Conservation (phyloP, 805 yeast genomes). For the Ogataea dorogensis region DNA sequence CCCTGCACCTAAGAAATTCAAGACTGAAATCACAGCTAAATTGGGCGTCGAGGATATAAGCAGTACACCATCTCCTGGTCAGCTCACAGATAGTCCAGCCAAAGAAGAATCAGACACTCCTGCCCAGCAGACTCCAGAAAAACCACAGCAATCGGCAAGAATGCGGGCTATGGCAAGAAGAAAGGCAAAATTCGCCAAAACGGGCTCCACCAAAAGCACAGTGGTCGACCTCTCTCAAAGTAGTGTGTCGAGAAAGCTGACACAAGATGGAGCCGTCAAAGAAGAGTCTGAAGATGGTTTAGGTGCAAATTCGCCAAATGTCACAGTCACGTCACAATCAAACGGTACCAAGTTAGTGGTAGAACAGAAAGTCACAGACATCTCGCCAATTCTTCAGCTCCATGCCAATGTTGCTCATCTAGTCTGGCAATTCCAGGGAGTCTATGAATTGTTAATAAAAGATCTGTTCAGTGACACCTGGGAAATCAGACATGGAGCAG, state of each 20-base stretch:
- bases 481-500: constrained; percentile 96
- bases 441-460: constrained; percentile 73
- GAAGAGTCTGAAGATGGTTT: constrained; percentile 18
- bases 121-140: constrained; percentile 2
- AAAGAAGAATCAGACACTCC: constrained; percentile 8
- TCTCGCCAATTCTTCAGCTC: constrained; percentile 66
- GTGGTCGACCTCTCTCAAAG: constrained; percentile 72
- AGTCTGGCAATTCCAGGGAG: constrained; percentile 94
- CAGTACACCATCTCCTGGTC: constrained; percentile 22
- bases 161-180: constrained; percentile 93
- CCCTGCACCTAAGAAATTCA: constrained; percentile 23
- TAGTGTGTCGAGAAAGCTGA: constrained; percentile 57
- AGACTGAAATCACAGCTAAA: constrained; percentile 30
- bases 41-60: constrained; percentile 29
- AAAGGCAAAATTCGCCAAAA: constrained; percentile 72
- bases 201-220: constrained; percentile 40
- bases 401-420: constrained; percentile 69
- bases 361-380: constrained; percentile 67
- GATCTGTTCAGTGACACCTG: constrained; percentile 84
- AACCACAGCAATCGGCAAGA: constrained; percentile 59
- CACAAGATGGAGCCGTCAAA: constrained; percentile 38
- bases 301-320: constrained; percentile 28
- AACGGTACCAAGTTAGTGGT: constrained; percentile 82
- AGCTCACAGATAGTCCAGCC: constrained; percentile 6
- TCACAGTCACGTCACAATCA: constrained; percentile 68